Conservation (phyloP, 345 rosid species). For the Lagerstroemia speciosa region DNA sequence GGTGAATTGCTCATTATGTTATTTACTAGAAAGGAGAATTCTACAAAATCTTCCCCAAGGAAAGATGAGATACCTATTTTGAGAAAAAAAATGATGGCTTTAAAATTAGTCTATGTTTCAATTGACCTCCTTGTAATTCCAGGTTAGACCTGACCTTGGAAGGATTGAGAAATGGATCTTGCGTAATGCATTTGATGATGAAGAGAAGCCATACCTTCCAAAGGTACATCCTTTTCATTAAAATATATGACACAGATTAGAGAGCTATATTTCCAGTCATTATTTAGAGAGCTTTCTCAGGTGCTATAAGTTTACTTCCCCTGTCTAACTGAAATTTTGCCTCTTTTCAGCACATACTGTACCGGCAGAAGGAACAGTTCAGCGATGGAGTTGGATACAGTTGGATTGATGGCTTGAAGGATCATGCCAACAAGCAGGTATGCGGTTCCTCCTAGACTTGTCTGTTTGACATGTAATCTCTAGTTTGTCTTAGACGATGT, state of each 20-base stretch:
- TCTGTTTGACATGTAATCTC: neutral
- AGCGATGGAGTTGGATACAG: constrained; percentile 98
- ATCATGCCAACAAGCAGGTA: constrained; percentile 71
- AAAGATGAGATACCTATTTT: neutral
- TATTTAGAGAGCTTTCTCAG: constrained; percentile 5
- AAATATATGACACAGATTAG: neutral
- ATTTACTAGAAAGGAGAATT: neutral
- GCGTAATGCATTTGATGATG: constrained; percentile 85
- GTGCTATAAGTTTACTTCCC: neutral
- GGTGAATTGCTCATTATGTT: neutral
- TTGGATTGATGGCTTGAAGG: constrained; percentile 97
- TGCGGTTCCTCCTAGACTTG: neutral
- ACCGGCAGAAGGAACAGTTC: constrained; percentile 96
- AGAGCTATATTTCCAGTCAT: neutral
- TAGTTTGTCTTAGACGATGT: neutral
- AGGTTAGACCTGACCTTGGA: constrained; percentile 71
- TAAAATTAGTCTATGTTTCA: neutral
- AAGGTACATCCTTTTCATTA: constrained; percentile 29
- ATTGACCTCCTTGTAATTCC: neutral
- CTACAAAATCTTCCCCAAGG: neutral
- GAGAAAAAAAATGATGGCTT: neutral
- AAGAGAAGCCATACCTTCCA: constrained; percentile 80
- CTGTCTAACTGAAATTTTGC: neutral
- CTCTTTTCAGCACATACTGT: constrained; percentile 59
- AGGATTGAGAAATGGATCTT: constrained; percentile 83